Percentiles rank a stretch among this genome's conserved stretches.
phyloP scores from a whole-genome alignment of 1,139 yeast genomes.

The Candida tunisiensis region DNA sequence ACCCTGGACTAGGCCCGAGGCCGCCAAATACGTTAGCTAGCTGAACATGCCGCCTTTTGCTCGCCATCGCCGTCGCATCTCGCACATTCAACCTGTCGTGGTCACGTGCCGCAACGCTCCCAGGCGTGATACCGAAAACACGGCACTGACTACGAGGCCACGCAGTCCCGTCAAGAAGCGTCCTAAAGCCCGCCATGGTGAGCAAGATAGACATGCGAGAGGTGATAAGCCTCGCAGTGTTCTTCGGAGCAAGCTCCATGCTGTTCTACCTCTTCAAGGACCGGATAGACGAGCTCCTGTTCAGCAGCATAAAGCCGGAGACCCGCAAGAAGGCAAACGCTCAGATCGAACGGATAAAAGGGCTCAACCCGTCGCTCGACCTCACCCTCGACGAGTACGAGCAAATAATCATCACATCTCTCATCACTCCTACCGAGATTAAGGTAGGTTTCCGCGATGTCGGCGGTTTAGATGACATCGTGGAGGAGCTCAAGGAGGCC shows the following conservation, averaged over 20 bases:
- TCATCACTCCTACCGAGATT: slow-evolving; percentile 74
- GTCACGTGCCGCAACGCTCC: neutral
- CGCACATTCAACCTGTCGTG: neutral
- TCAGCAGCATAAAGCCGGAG: slow-evolving; percentile 20
- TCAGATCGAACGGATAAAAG: slow-evolving; percentile 41
- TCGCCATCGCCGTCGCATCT: no score
- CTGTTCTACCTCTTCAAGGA: slow-evolving; percentile 54
- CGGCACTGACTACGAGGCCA: neutral
- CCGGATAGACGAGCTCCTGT: slow-evolving; percentile 17
- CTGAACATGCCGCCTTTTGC: no score
- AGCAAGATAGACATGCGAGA: slow-evolving; percentile 13
- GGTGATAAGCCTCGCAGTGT: slow-evolving; percentile 46
- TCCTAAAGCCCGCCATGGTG: slow-evolving; percentile 1
- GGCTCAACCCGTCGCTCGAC: slow-evolving; percentile 41
- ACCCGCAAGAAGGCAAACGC: slow-evolving; percentile 49
- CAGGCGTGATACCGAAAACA: neutral
- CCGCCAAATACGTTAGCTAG: no score
- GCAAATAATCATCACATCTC: slow-evolving; percentile 52
- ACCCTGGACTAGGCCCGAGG: no score
- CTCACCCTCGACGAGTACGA: slow-evolving; percentile 62
- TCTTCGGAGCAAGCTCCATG: slow-evolving; percentile 73
- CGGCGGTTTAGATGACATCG: slow-evolving; percentile 73
- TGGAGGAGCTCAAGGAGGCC: slow-evolving; percentile 74
- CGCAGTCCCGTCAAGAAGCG: neutral
- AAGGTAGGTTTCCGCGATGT: slow-evolving; percentile 60